Conservation (phyloP, 2,329 filamentous ascomycete species). For the Rhynchosporium graminicola region DNA sequence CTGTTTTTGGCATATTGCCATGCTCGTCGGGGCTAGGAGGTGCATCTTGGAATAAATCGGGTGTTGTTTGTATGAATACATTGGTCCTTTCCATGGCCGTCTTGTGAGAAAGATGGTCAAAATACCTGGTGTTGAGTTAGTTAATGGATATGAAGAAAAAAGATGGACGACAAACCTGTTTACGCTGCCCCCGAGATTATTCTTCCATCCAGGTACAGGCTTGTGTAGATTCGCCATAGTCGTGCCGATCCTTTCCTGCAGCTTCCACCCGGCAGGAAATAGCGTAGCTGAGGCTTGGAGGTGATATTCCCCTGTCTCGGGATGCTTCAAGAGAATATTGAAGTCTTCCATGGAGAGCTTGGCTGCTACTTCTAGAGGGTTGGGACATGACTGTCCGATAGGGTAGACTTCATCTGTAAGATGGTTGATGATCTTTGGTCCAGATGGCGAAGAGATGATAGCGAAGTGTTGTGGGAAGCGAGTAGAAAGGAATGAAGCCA, state of each 20-base stretch:
- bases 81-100: conserved; percentile 51
- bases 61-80: conserved; percentile 51
- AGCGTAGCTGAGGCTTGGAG: conserved; percentile 53
- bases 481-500: conserved; percentile 47
- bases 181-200: conserved; percentile 46
- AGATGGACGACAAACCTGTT: conserved; percentile 42
- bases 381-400: conserved; percentile 41
- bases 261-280: conserved; percentile 54
- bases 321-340: conserved; percentile 48
- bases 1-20: conserved; percentile 33
- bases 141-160: neutral
- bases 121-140: conserved; percentile 41
- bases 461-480: conserved; percentile 48
- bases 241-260: conserved; percentile 50
- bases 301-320: conserved; percentile 49
- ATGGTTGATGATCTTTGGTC: conserved; percentile 45
- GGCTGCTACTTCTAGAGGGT: conserved; percentile 52
- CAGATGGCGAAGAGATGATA: conserved; percentile 37
- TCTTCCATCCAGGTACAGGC: conserved; percentile 51
- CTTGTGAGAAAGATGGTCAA: conserved; percentile 46
- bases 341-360: conserved; percentile 54
- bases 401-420: conserved; percentile 47
- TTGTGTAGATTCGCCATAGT: conserved; percentile 49
- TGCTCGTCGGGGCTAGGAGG: conserved; percentile 37
- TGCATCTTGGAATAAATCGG: conserved; percentile 48